phyloP scores from a whole-genome alignment of 2,329 filamentous ascomycete species.

The Aspergillus latus region DNA sequence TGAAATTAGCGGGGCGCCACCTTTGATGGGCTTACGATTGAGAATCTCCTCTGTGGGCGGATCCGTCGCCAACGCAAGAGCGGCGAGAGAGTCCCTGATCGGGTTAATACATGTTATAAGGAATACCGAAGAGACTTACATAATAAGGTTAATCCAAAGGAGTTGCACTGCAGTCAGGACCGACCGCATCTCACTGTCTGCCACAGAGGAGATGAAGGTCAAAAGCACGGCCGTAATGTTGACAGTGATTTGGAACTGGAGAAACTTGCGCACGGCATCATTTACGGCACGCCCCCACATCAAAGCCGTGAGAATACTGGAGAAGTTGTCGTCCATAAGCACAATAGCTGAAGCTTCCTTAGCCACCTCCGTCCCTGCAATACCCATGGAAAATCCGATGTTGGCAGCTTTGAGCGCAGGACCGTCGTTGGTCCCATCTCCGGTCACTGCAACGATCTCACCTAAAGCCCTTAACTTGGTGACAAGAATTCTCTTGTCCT shows the following conservation, averaged over 20 bases:
- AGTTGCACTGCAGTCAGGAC: conserved; percentile 85
- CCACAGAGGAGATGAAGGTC: conserved; percentile 80
- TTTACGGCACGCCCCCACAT: conserved; percentile 66
- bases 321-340: conserved; percentile 65
- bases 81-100: conserved; percentile 16
- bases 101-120: conserved; percentile 51
- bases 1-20: conserved; percentile 69
- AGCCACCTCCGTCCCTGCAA: conserved; percentile 63
- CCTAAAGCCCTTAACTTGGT: conserved; percentile 57
- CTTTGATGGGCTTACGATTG: conserved; percentile 70
- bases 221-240: conserved; percentile 85
- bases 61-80: conserved; percentile 63
- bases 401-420: conserved; percentile 63
- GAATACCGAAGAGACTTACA: conserved; percentile 67
- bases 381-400: conserved; percentile 65
- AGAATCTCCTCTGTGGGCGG: conserved; percentile 75
- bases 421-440: conserved; percentile 64
- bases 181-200: conserved; percentile 61
- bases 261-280: conserved; percentile 64
- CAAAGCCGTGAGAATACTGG: conserved; percentile 61
- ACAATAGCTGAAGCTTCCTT: conserved; percentile 65
- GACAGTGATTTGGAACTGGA: conserved; percentile 65
- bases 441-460: conserved; percentile 60
- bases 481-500: conserved; percentile 64
- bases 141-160: conserved; percentile 91